These are phyloP conservation scores for Neurospora sp. DNA, from an alignment of 495 filamentous ascomycete genomes.

Conservation along the genomic window DNA sequence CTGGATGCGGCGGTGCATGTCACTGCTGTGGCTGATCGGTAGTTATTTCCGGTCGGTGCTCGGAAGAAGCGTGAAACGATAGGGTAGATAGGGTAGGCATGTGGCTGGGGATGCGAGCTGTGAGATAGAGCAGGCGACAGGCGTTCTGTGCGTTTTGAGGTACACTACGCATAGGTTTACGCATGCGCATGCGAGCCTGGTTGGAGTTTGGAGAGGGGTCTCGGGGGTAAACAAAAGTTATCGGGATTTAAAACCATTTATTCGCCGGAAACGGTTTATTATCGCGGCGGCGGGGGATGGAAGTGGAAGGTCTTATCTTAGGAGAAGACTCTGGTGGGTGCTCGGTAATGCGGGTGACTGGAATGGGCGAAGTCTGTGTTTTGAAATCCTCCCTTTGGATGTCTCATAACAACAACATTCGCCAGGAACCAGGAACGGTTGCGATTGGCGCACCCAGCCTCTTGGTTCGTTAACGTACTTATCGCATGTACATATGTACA, in stretches of 20 bases:
- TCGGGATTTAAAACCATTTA: background rate
- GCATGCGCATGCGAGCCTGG: background rate
- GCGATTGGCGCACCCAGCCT: background rate
- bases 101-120: background rate
- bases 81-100: background rate
- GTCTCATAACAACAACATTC: background rate
- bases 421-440: background rate
- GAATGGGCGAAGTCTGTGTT: background rate
- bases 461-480: background rate
- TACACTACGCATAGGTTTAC: background rate
- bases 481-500: background rate
- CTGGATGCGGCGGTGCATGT: slow-evolving; percentile 21
- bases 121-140: background rate
- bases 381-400: too few relatives aligned
- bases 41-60: background rate
- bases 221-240: background rate
- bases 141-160: background rate
- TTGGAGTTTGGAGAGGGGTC: background rate
- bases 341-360: background rate
- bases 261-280: background rate
- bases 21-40: slow-evolving; percentile 1
- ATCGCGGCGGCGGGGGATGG: background rate
- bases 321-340: background rate
- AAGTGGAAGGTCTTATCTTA: background rate
- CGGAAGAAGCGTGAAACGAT: background rate